phyloP scores from a whole-genome alignment of 192 early-diverging fungal species.

The Linnemannia zychae region DNA sequence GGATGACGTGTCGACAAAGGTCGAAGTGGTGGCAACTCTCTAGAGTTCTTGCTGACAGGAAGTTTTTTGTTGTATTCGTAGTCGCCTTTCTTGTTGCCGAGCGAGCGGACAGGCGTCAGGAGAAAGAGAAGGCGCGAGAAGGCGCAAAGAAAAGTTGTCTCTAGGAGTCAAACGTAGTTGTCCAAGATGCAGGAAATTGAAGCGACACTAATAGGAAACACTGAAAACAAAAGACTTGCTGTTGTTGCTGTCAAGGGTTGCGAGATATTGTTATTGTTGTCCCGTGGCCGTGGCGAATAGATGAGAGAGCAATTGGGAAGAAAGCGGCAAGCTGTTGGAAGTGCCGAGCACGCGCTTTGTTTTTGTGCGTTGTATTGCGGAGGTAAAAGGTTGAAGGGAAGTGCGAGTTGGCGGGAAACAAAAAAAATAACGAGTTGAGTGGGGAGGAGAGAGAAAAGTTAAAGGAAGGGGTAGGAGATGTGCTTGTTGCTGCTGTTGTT shows the following conservation, averaged over 20 bases:
- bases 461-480: not conserved
- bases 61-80: not conserved
- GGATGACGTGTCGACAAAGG: not conserved
- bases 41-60: not conserved
- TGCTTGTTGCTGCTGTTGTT: not conserved
- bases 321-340: not conserved
- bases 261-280: not conserved
- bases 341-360: not conserved
- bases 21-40: not conserved
- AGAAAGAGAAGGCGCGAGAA: not conserved
- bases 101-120: not conserved
- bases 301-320: not conserved
- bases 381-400: not conserved
- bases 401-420: conserved; percentile 7
- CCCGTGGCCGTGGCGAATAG: not conserved
- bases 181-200: not conserved
- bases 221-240: not conserved
- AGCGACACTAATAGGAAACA: not conserved
- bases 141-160: not conserved
- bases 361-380: not conserved
- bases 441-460: not conserved
- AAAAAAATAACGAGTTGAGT: not conserved
- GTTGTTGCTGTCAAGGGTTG: not conserved
- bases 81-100: not conserved
- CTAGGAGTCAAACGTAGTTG: not conserved